These are phyloP conservation scores for Melanomma pulvis-pyrius DNA, from an alignment of 495 filamentous ascomycete species.

Conservation along the genomic window DNA sequence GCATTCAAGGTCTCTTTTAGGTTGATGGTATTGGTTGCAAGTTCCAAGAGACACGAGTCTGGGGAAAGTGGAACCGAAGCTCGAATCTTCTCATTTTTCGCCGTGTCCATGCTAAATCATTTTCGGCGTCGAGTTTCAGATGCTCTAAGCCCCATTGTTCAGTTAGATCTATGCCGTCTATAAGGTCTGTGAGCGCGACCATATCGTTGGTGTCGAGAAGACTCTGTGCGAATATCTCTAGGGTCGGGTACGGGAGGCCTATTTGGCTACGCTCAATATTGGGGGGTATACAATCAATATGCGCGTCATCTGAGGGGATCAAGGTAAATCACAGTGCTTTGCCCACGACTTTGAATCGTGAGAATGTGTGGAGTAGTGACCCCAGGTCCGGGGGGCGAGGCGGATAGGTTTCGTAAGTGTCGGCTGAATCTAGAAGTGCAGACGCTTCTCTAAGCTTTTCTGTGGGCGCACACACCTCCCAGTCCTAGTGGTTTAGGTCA, in stretches of 20 bases:
- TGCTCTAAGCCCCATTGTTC: neutral
- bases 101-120: neutral
- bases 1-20: too few relatives aligned
- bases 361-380: neutral
- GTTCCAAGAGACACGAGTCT: too few relatives aligned
- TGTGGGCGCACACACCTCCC: neutral
- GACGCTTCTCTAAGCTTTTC: neutral
- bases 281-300: neutral
- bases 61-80: too few relatives aligned
- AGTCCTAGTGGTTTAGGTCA: neutral
- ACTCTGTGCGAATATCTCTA: neutral
- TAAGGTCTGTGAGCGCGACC: neutral
- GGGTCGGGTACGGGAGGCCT: neutral
- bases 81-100: too few relatives aligned
- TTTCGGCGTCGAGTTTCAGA: neutral
- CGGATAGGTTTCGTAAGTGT: neutral
- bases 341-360: neutral
- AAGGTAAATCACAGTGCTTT: neutral
- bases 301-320: neutral
- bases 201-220: neutral
- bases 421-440: neutral
- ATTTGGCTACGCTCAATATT: neutral
- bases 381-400: neutral
- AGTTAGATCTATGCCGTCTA: neutral
- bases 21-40: too few relatives aligned